Evolutionary conservation across 345 rosid species (phyloP), one percentile per base, ranked within the genome.

Genomic region (Sisymbrium altissimum): DNA sequence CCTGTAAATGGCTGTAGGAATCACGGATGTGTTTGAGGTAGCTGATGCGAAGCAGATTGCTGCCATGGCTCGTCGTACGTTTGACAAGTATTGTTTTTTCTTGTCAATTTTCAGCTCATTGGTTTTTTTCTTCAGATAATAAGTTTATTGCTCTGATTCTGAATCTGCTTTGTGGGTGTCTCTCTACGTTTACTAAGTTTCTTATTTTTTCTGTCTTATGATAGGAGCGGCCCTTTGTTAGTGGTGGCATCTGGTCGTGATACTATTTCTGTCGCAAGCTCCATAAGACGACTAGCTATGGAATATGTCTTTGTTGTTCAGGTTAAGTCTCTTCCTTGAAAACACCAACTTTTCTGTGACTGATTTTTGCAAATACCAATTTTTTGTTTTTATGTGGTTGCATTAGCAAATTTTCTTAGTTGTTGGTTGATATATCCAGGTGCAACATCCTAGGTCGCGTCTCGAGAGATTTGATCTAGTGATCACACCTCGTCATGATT

Each of bases 171-270:
- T 38, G 33, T 56, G 57, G 33, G 4, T 46, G 54, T 49, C 30
- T 21, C 33, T 25, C 15, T 25, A 25, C 10, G 11, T 21, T 1
- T 57, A 6, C 21, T 10, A 25, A 17, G 65, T 30, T 44, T 57
- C 38, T 7, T 77, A 7, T 35, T 35, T n/a, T 45, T 40, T 63
- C 12, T 35, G 40, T 18, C 15, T 66, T 59, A 52, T 70, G 14
- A 36, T 67, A 89, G 97, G 85, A 84, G 84, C 64, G 99, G 96
- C 27, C 97, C 96, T 27, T 59, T 92, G 62, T 79, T 95, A 90
- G 89, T 95, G 64, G 84, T 95, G 71, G 97, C 97, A 64, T 95
- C 93, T 66, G 97, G 99, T 59, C 74, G 86, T 77, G 97, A 92
- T 77, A 95, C 97, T 49, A 78, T 90, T 48, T 73, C 87, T 15